These are phyloP conservation scores for Diutina neorugosa DNA, from an alignment of 1,139 yeast genomes.

Conservation along the genomic window DNA sequence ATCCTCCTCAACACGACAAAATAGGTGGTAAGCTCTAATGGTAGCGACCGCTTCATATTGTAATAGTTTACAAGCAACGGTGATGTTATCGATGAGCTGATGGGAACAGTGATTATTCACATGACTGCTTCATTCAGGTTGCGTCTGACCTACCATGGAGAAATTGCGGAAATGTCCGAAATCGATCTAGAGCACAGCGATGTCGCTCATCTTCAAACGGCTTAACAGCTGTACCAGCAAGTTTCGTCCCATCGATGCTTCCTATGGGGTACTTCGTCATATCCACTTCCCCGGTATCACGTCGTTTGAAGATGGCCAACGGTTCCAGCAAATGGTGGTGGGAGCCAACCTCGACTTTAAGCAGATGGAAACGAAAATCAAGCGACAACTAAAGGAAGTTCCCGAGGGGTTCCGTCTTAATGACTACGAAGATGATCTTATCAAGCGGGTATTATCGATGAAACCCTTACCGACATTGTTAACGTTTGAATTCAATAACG, in stretches of 20 bases:
- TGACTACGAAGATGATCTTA: constrained; percentile 33
- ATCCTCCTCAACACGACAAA: not conserved
- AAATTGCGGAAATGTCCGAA: not conserved
- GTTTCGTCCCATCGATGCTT: constrained; percentile 23
- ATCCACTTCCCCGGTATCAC: constrained; percentile 47
- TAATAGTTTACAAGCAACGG: too few species aligned
- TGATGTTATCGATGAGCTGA: too few species aligned
- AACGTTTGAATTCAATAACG: constrained; percentile 74
- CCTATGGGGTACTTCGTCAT: constrained; percentile 39
- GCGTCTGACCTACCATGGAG: too few species aligned
- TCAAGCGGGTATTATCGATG: constrained; percentile 34
- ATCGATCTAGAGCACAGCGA: not conserved
- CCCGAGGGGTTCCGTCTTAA: constrained; percentile 29
- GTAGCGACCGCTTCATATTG: too few species aligned
- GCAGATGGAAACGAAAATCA: constrained; percentile 37
- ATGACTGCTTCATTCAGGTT: too few species aligned
- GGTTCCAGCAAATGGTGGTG: constrained; percentile 50
- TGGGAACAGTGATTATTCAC: too few species aligned
- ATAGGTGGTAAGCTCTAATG: too few species aligned
- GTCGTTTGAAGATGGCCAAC: constrained; percentile 46
- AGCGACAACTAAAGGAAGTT: constrained; percentile 21
- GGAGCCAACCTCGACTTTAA: constrained; percentile 54
- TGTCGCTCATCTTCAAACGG: not conserved
- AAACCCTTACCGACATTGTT: constrained; percentile 54
- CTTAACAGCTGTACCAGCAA: constrained; percentile 8